These are phyloP conservation scores for Phytophthora chlamydospora DNA, from an alignment of 352 stramenopile genomes.

Conservation along the genomic window DNA sequence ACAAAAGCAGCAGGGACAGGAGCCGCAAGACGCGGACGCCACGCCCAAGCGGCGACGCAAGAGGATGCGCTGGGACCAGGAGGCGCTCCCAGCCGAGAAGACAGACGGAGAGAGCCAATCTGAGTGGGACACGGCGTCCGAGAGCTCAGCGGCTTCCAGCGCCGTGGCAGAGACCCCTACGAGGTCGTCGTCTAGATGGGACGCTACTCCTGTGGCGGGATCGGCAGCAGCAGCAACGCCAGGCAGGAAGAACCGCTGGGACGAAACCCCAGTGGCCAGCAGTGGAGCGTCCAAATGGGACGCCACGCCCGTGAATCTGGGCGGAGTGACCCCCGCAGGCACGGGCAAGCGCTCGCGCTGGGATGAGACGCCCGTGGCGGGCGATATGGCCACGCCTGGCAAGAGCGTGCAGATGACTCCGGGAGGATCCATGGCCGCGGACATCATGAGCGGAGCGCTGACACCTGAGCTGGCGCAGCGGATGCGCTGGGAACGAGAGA, in stretches of 20 bases:
- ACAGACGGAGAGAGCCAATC: slow-evolving; percentile 68
- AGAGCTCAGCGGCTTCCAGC: slow-evolving; percentile 39
- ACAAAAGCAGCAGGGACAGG: slow-evolving; percentile 36
- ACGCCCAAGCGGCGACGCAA: slow-evolving; percentile 71
- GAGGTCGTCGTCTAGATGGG: slow-evolving; percentile 72
- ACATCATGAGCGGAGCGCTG: slow-evolving; percentile 70
- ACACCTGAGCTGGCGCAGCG: slow-evolving; percentile 93
- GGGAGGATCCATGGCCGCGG: slow-evolving; percentile 59
- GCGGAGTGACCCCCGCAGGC: slow-evolving; percentile 57
- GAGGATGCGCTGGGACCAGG: slow-evolving; percentile 89
- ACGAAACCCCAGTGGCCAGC: slow-evolving; percentile 76
- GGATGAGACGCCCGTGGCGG: slow-evolving; percentile 94
- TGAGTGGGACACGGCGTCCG: slow-evolving; percentile 77
- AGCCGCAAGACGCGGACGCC: slow-evolving; percentile 36
- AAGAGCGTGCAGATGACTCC: slow-evolving; percentile 74
- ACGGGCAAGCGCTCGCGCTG: slow-evolving; percentile 93
- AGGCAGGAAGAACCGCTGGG: slow-evolving; percentile 82
- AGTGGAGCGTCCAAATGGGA: slow-evolving; percentile 89
- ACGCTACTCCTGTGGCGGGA: slow-evolving; percentile 62
- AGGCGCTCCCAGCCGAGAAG: slow-evolving; percentile 50
- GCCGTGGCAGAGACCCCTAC: slow-evolving; percentile 54
- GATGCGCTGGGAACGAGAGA: slow-evolving; percentile 95
- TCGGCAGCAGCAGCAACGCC: slow-evolving; percentile 42
- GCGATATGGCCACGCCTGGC: slow-evolving; percentile 56
- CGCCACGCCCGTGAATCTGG: slow-evolving; percentile 85